These are phyloP conservation scores for Pseudopithomyces maydicus DNA, from an alignment of 2,329 filamentous ascomycete species.

Conservation along the genomic window DNA sequence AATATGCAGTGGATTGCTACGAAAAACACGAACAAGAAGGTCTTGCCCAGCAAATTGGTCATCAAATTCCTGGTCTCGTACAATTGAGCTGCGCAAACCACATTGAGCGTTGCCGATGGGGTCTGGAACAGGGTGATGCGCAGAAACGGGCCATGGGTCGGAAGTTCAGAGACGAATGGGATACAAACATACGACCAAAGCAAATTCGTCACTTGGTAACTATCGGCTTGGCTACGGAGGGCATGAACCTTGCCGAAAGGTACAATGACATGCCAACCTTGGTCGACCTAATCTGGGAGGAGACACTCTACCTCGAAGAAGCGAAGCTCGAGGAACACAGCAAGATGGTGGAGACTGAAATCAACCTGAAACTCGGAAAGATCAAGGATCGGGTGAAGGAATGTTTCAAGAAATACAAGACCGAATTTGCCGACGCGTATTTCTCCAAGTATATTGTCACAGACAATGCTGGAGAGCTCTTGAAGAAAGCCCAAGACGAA, in stretches of 20 bases:
- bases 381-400: slow-evolving; percentile 49
- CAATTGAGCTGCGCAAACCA: slow-evolving; percentile 63
- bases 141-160: slow-evolving; percentile 56
- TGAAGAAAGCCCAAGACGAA: slow-evolving; percentile 71
- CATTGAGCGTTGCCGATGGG: slow-evolving; percentile 65
- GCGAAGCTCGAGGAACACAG: slow-evolving; percentile 33
- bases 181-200: slow-evolving; percentile 45
- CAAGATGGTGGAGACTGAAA: slow-evolving; percentile 43
- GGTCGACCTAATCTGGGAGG: slow-evolving; percentile 57
- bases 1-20: slow-evolving; percentile 46
- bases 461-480: slow-evolving; percentile 51
- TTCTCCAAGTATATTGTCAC: slow-evolving; percentile 78
- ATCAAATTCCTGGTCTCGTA: slow-evolving; percentile 56
- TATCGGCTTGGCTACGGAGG: slow-evolving; percentile 62
- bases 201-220: slow-evolving; percentile 49
- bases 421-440: slow-evolving; percentile 73
- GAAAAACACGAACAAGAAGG: slow-evolving; percentile 41
- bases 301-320: slow-evolving; percentile 47
- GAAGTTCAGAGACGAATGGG: slow-evolving; percentile 51
- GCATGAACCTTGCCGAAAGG: slow-evolving; percentile 66
- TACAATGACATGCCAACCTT: slow-evolving; percentile 68
- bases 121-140: slow-evolving; percentile 56
- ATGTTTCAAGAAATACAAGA: slow-evolving; percentile 68
- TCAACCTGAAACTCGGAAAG: slow-evolving; percentile 49
- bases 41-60: slow-evolving; percentile 52